Conservation (phyloP, 345 rosid genomes). For the Gynandropsis gynandra region DNA sequence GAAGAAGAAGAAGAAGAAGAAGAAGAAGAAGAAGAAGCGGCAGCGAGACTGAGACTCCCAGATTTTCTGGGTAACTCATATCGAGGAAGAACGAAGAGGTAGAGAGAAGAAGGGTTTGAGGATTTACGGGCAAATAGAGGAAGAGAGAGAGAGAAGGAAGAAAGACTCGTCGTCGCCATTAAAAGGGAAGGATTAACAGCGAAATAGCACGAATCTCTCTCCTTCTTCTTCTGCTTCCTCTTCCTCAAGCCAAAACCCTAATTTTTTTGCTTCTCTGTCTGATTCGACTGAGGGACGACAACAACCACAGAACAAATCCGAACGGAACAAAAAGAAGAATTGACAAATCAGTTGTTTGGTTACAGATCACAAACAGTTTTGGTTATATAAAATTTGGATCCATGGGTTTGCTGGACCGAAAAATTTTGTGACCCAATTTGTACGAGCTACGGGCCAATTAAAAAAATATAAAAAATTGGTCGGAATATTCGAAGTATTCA, state of each 20-base stretch:
- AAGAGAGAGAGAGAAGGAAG: constrained; percentile 32
- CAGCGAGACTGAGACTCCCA: constrained; percentile 25
- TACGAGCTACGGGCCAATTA: no score
- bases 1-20: constrained; percentile 39
- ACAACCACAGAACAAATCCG: constrained; percentile 22
- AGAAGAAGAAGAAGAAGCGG: constrained; percentile 37
- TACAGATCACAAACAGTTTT: no score
- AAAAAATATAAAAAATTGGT: no score
- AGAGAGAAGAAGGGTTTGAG: constrained; percentile 22
- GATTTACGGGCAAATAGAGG: constrained; percentile 24
- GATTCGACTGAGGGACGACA: constrained; percentile 3
- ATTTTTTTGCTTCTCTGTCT: constrained; percentile 10
- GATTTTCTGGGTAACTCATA: constrained; percentile 22
- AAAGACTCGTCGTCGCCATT: constrained; percentile 22
- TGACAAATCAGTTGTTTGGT: no score
- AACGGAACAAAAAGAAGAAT: constrained; percentile 19
- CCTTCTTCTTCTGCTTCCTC: constrained; percentile 24
- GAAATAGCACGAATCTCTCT: constrained; percentile 13
- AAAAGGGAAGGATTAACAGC: constrained; percentile 12
- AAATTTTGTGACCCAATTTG: no score
- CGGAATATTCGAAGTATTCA: no score
- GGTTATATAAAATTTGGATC: no score
- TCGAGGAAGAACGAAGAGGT: constrained; percentile 28
- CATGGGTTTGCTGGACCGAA: no score
- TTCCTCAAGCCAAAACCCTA: constrained; percentile 25